A percentile compares a stretch with the other conserved stretches of the same genome.
These are phyloP conservation scores for Avicennia marina DNA, from an alignment of 257 asterid species.

Conservation along the genomic window DNA sequence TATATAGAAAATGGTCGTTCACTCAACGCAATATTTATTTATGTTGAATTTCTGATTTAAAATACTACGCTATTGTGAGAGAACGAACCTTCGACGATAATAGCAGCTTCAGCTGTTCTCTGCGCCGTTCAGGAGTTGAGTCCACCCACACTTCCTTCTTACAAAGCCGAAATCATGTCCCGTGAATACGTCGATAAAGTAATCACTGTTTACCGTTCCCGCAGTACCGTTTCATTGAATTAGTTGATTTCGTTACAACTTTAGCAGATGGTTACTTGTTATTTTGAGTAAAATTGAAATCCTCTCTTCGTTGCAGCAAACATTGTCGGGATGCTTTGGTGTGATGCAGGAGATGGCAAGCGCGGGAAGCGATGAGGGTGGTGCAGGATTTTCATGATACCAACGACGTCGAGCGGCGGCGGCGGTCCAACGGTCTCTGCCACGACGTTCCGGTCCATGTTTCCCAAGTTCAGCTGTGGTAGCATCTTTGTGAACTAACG, in stretches of 20 bases:
- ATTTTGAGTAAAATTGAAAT: too few relatives aligned
- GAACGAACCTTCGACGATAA: slow-evolving; percentile 44
- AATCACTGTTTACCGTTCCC: not conserved
- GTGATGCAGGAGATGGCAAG: slow-evolving; percentile 30
- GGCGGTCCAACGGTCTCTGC: slow-evolving; percentile 25
- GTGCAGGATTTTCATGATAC: slow-evolving; percentile 9
- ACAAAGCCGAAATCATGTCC: slow-evolving; percentile 23
- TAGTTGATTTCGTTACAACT: not conserved
- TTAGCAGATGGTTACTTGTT: too few relatives aligned
- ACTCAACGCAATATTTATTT: not conserved
- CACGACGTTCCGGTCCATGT: slow-evolving; percentile 20
- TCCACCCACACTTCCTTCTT: slow-evolving; percentile 31
- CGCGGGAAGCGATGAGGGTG: slow-evolving; percentile 15
- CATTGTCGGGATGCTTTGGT: slow-evolving; percentile 32
- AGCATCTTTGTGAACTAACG: too few relatives aligned
- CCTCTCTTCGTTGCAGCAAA: slow-evolving; percentile 31
- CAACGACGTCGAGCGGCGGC: slow-evolving; percentile 28
- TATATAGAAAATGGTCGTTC: not conserved
- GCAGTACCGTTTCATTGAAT: not conserved
- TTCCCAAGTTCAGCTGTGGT: slow-evolving; percentile 31
- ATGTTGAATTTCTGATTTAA: not conserved
- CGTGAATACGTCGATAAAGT: slow-evolving; percentile 35
- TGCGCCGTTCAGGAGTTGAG: slow-evolving; percentile 35
- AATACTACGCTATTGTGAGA: slow-evolving; percentile 38
- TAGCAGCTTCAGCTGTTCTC: slow-evolving; percentile 56